Conservation (phyloP, 331 rosid genomes). For the Stylosanthes scabra region DNA sequence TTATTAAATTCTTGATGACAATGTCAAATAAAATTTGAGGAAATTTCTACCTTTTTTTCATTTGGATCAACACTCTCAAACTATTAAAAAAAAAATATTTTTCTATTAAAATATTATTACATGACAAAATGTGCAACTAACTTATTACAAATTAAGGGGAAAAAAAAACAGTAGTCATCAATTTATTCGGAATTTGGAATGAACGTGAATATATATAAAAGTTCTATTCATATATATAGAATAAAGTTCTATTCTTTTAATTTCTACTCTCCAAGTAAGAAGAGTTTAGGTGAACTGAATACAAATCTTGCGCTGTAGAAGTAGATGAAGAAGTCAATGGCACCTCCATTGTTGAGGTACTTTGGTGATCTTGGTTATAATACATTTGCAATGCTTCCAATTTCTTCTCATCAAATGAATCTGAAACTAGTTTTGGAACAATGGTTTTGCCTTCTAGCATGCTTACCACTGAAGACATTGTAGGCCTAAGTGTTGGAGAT, state of each 20-base stretch:
- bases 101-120: too few species aligned
- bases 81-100: too few species aligned
- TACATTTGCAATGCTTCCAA: conserved; percentile 43
- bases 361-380: conserved; percentile 20
- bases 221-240: too few species aligned
- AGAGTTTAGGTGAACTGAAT: conserved; percentile 56
- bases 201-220: too few species aligned
- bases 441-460: conserved; percentile 63
- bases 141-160: too few species aligned
- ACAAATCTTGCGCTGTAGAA: conserved; percentile 54
- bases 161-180: too few species aligned
- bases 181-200: background rate
- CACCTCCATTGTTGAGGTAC: conserved; percentile 47
- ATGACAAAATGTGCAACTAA: too few species aligned
- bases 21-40: too few species aligned
- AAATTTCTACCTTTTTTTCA: too few species aligned
- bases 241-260: conserved; percentile 6
- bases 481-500: conserved; percentile 59
- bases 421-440: conserved; percentile 45
- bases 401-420: conserved; percentile 45
- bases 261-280: conserved; percentile 46
- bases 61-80: too few species aligned
- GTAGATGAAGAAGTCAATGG: conserved; percentile 56
- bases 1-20: too few species aligned
- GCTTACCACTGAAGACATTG: conserved; percentile 76